Conservation (phyloP, 208 protist genomes). For the Jaenimonas drosophilae region DNA sequence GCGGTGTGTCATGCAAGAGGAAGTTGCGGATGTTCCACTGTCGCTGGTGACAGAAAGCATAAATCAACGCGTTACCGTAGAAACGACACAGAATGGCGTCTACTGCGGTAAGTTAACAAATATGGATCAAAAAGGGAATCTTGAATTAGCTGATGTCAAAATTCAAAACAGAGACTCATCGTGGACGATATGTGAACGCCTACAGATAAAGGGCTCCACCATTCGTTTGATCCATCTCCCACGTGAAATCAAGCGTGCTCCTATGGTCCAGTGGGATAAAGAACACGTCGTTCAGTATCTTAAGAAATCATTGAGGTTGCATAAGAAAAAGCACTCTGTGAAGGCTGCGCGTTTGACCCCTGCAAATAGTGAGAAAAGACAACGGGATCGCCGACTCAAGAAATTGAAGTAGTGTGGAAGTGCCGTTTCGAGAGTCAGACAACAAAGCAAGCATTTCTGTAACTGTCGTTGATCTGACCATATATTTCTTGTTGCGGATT, state of each 20-base stretch:
- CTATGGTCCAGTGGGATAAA: constrained; percentile 36
- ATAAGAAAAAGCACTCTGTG: constrained; percentile 6
- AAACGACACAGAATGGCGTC: constrained; percentile 34
- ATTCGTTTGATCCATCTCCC: constrained; percentile 52
- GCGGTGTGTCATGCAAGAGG: too few relatives aligned
- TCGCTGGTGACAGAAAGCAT: constrained; percentile 30
- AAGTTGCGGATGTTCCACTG: constrained; percentile 35
- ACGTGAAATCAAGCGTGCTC: constrained; percentile 38
- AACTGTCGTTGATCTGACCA: not conserved
- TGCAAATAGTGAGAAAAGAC: not conserved
- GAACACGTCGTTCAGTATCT: constrained; percentile 21
- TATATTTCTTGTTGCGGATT: constrained; percentile 1
- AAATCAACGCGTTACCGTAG: constrained; percentile 28
- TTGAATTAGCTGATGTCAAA: constrained; percentile 44
- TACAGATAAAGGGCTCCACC: constrained; percentile 27
- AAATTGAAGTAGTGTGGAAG: not conserved
- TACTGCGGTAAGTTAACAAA: constrained; percentile 36
- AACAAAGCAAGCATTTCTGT: too few relatives aligned
- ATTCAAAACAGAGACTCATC: constrained; percentile 44
- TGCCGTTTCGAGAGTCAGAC: too few relatives aligned
- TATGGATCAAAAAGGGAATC: constrained; percentile 40
- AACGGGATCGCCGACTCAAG: not conserved
- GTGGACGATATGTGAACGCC: constrained; percentile 35
- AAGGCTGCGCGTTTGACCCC: not conserved
- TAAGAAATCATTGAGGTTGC: constrained; percentile 26